Percentiles rank a stretch among this genome's conserved stretches.
Evolutionary conservation across 1,284 basidiomycete species (phyloP).

Genomic region (Uromyces viciae-fabae): DNA sequence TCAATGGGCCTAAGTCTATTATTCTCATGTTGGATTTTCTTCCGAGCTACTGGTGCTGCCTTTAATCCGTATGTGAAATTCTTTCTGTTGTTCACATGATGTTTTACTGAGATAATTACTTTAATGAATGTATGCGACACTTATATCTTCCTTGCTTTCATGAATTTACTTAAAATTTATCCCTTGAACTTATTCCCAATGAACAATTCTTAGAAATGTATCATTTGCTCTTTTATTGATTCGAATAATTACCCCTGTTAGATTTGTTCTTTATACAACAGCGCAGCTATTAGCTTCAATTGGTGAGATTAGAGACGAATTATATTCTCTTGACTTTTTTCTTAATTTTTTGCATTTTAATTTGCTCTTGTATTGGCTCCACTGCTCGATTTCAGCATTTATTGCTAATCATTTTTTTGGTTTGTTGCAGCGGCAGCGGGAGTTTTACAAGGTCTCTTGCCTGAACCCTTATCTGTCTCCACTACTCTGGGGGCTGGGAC

Average conservation of each 20-base stretch:
- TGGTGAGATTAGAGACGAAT: neutral
- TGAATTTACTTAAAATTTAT: too few relatives aligned
- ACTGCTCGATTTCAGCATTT: neutral
- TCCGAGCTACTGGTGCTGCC: conserved; percentile 65
- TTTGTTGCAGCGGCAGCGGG: conserved; percentile 18
- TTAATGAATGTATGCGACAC: neutral
- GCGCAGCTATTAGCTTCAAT: conserved; percentile 58
- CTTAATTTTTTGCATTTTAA: neutral
- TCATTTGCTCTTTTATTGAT: conserved; percentile 64
- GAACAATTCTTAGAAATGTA: conserved; percentile 60
- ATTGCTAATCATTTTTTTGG: neutral
- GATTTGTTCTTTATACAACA: conserved; percentile 64
- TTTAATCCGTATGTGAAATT: conserved; percentile 50
- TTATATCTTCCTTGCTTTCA: too few relatives aligned
- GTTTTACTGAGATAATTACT: too few relatives aligned
- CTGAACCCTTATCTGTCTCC: conserved; percentile 18
- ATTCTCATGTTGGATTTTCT: conserved; percentile 70
- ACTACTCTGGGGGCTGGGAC: conserved; percentile 29
- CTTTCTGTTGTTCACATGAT: too few relatives aligned
- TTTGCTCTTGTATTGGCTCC: too few relatives aligned
- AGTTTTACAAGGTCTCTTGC: conserved; percentile 15
- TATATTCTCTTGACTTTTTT: neutral
- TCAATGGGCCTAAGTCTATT: conserved; percentile 67
- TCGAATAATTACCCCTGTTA: conserved; percentile 63
- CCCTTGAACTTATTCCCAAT: neutral